Base-by-base conservation (phyloP, 805 yeast species). In the Debaryomyces castellii region DNA sequence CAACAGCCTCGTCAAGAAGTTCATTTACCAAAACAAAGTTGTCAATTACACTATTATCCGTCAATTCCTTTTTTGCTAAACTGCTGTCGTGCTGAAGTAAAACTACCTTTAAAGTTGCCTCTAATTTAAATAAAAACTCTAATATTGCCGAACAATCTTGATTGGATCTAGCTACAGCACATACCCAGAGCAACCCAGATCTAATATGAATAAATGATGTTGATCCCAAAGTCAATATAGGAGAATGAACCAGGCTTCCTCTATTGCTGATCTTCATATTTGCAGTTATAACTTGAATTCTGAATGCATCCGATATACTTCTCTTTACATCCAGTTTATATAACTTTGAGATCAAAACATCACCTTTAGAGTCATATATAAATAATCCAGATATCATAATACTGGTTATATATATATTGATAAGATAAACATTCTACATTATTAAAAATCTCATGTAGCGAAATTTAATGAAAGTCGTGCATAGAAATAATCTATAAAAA, bases 131-230 rank as follows among this genome's bases (percentile, higher is more conserved):
- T 18, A 92, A 67, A 57, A 86, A 88, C 68, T 92, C 97, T 59
- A 90, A 80, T 1, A 91, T 79, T 3, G 82, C 63, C 1, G 90
- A 80, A 27, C 91, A 90, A 60, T 92, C 97, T 30, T 85, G 88
- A 60, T 92, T 94, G 36, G 89, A 84, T 50, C 97, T 77, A 1
- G 95, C 81, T n/a, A 91, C 90, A 0, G 91, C 96, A 9, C 91
- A 96, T 7, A 89, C 56, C 86, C 95, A 94, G 12, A 92, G 55
- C 41, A 76, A 70, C 11, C 74, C 74, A 23, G 77, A 71, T 51
- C 80, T 80, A 40, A 88, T 83, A 58, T 89, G 91, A 44, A 89
- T 76, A 60, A 92, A 94, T 0, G 96, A 85, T 0, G 98, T 94
- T 0, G 96, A 88, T 1, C 98, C 98, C 37, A 94, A 67, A 0